Conservation (phyloP, 2,329 filamentous ascomycete genomes). For the Arthrobotrys megalospora region DNA sequence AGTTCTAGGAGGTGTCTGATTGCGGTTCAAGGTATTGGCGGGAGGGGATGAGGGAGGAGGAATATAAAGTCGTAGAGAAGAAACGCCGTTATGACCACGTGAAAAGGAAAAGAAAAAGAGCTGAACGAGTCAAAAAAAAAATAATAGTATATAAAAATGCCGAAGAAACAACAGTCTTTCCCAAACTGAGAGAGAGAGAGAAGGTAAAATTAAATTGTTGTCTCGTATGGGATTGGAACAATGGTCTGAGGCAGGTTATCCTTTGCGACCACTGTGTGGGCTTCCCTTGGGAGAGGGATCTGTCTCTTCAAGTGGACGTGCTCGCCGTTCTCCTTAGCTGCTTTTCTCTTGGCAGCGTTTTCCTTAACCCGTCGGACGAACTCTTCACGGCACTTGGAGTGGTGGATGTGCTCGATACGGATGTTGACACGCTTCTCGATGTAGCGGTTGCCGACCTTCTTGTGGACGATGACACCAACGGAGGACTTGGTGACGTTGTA, state of each 20-base stretch:
- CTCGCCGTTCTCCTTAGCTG: slow-evolving; percentile 91
- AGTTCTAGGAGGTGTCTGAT: slow-evolving; percentile 25
- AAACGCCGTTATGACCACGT: slow-evolving; percentile 60
- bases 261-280: slow-evolving; percentile 82
- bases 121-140: slow-evolving; percentile 41
- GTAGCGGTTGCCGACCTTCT: slow-evolving; percentile 99
- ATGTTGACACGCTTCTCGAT: slow-evolving; percentile 99
- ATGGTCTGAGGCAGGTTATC: slow-evolving; percentile 93
- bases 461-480: slow-evolving; percentile 99
- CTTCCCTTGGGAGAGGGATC: slow-evolving; percentile 83
- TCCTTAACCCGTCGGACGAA: slow-evolving; percentile 97
- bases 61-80: slow-evolving; percentile 57
- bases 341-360: slow-evolving; percentile 91
- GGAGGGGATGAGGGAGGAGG: slow-evolving; percentile 15
- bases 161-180: slow-evolving; percentile 50
- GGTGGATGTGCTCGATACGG: slow-evolving; percentile 95
- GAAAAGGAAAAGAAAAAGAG: slow-evolving; percentile 43
- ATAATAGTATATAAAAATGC: slow-evolving; percentile 49
- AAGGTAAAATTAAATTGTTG: slow-evolving; percentile 82
- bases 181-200: slow-evolving; percentile 11
- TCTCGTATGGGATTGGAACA: slow-evolving; percentile 94
- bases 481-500: slow-evolving; percentile 99
- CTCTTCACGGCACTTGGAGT: slow-evolving; percentile 95
- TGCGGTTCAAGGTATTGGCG: slow-evolving; percentile 35
- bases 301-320: slow-evolving; percentile 94